phyloP scores from a whole-genome alignment of 805 yeast genomes.

The Kluyveromyces siamensis region DNA sequence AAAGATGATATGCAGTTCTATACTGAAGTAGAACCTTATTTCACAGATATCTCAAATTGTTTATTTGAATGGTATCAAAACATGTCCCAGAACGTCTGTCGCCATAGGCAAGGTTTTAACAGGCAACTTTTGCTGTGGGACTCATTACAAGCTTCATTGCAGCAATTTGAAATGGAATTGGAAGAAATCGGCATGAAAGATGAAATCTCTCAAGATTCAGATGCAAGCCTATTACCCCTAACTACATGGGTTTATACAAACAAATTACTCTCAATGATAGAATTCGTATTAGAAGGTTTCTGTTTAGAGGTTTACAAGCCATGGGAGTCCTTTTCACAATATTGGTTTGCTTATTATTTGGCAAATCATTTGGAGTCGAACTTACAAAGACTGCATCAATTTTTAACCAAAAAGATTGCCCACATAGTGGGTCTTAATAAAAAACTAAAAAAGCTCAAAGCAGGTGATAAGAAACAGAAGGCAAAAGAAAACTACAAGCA shows the following conservation, averaged over 20 bases:
- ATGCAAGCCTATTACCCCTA: conserved; percentile 47
- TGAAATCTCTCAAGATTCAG: conserved; percentile 9
- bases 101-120: conserved; percentile 71
- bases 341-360: conserved; percentile 57
- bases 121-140: conserved; percentile 59
- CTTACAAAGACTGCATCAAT: conserved; percentile 25
- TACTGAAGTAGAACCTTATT: conserved; percentile 5
- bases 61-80: conserved; percentile 36
- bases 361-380: conserved; percentile 39
- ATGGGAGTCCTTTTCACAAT: conserved; percentile 59
- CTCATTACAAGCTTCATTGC: conserved; percentile 67
- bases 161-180: conserved; percentile 47
- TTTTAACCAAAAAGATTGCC: conserved; percentile 29
- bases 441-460: conserved; percentile 38
- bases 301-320: conserved; percentile 64
- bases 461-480: conserved; percentile 40
- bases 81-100: conserved; percentile 58
- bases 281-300: conserved; percentile 63
- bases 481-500: conserved; percentile 28
- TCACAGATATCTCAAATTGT: conserved; percentile 41
- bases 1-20: conserved; percentile 2
- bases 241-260: conserved; percentile 60
- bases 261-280: conserved; percentile 64
- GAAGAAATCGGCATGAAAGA: conserved; percentile 29
- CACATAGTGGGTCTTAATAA: conserved; percentile 29